A percentile compares a stretch with the other conserved stretches of the same genome.
Conservation (phyloP, 176 grass and related monocot species). For the Eragrostis nindensis region DNA sequence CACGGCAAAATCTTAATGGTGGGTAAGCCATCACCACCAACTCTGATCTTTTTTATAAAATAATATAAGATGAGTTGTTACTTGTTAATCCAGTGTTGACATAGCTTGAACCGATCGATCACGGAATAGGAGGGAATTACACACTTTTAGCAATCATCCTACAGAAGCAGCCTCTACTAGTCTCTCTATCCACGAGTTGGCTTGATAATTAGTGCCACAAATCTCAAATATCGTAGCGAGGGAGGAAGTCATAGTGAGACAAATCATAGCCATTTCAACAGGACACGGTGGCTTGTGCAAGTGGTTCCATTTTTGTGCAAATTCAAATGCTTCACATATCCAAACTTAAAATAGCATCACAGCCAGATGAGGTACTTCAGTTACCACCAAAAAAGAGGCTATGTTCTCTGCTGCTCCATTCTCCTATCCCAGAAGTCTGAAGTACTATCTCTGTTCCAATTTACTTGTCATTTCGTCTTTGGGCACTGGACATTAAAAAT, state of each 20-base stretch:
- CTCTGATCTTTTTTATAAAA: too few relatives aligned
- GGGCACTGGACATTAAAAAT: too few relatives aligned
- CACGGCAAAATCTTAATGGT: too few relatives aligned
- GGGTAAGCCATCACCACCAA: too few relatives aligned
- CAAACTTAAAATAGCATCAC: background rate
- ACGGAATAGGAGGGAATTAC: too few relatives aligned
- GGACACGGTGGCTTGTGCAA: background rate
- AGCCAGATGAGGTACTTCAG: too few relatives aligned
- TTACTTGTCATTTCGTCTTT: too few relatives aligned
- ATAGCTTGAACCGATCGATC: too few relatives aligned
- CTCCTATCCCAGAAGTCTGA: background rate
- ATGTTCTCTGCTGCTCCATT: background rate
- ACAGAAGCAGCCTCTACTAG: too few relatives aligned
- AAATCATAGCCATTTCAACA: background rate
- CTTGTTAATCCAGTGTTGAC: too few relatives aligned
- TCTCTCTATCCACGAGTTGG: background rate
- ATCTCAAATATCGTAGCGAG: background rate
- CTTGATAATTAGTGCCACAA: background rate
- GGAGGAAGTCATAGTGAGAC: background rate
- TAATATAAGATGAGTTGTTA: too few relatives aligned
- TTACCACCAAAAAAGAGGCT: background rate
- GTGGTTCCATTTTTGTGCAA: slow-evolving; percentile 4
- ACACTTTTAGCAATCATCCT: too few relatives aligned
- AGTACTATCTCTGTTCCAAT: background rate
- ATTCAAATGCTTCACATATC: background rate